Evolutionary conservation across 306 rosid species (phyloP), one percentile per base, ranked within the genome.

Genomic region (Pyrus betulifolia): DNA sequence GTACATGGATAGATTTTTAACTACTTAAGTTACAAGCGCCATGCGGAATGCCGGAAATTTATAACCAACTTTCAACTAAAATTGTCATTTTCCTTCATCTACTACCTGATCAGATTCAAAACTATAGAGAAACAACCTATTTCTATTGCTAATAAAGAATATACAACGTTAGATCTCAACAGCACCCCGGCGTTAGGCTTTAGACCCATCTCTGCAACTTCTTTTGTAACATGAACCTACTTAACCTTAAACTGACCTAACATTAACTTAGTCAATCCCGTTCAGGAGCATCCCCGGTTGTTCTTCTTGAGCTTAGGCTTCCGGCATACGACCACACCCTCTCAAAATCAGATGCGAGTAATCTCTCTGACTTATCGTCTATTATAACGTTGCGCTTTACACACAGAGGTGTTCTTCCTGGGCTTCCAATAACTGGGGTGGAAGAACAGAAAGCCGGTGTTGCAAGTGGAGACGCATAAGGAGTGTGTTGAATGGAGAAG

Each of bases 391-490:
- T 83, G 72, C 84, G 82, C 78, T 76, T 88, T 38, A 81, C 73
- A 31, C 85, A 54, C 46, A 79, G 30, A 74, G 85, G 83, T 59
- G 86, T 74, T 72, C 88, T 85, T 65, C 83, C 83, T 1, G 98
- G 97, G 83, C 97, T 94, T 49, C 94, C 91, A 12, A 82, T 61
- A 40, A 82, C 70, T 4, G 97, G 94, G 33, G 96, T 80, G 9
- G 98, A 91, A 45, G 97, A 91, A 60, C 95, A 91, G 70, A 89
- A 87, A 3, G 94, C 76, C 8, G 98, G 97, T 21, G 98, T 90
- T 51, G 89, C 97, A 44, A 91, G 86, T 60, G 97, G 98, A 54
- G 98, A 91, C 54, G 85, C 94, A 71, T 76, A 91, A 21, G 98
- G 96, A 19, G 88, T 79, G 80, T 90, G 97, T 61, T 94, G 97